Percentiles rank a stretch among this genome's conserved stretches.
Conservation (phyloP, 163 green algal species). For the Chlorella variabilis region DNA sequence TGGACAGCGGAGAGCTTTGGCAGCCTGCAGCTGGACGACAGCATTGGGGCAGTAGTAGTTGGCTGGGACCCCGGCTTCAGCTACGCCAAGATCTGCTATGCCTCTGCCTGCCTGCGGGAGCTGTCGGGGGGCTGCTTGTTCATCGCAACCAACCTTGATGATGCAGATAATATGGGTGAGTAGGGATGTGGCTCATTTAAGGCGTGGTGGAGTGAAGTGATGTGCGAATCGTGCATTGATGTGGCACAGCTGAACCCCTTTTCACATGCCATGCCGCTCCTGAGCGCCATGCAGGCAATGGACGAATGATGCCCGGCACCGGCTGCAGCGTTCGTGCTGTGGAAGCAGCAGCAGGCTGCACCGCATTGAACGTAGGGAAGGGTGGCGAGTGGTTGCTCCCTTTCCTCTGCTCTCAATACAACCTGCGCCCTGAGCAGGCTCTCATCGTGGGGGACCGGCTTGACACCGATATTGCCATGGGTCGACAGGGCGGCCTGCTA, state of each 20-base stretch:
- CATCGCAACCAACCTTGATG: constrained; percentile 69
- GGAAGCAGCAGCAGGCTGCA: constrained; percentile 50
- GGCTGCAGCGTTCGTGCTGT: constrained; percentile 64
- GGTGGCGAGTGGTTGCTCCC: constrained; percentile 76
- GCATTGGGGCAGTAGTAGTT: constrained; percentile 72
- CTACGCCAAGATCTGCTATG: constrained; percentile 62
- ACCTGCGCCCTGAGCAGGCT: constrained; percentile 48
- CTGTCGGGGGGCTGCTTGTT: constrained; percentile 60
- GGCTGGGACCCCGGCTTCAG: constrained; percentile 70
- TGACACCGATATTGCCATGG: constrained; percentile 77
- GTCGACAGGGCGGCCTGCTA: constrained; percentile 56
- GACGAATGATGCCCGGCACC: constrained; percentile 74
- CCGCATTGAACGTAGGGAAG: constrained; percentile 71
- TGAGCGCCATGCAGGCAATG: constrained; percentile 26
- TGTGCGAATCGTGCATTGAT: too few relatives aligned
- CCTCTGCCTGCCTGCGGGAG: constrained; percentile 58
- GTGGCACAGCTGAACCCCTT: too few relatives aligned
- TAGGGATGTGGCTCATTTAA: too few relatives aligned
- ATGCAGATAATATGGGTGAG: constrained; percentile 51
- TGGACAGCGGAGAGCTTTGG: constrained; percentile 29
- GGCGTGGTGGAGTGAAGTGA: too few relatives aligned
- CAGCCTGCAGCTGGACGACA: constrained; percentile 54
- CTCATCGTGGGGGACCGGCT: constrained; percentile 76
- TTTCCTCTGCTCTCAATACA: constrained; percentile 52
- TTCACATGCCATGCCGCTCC: too few relatives aligned